A percentile compares a stretch with the other conserved stretches of the same genome.
Conservation (phyloP, 129 eudicot genomes). For the Smallanthus sonchifolius region DNA sequence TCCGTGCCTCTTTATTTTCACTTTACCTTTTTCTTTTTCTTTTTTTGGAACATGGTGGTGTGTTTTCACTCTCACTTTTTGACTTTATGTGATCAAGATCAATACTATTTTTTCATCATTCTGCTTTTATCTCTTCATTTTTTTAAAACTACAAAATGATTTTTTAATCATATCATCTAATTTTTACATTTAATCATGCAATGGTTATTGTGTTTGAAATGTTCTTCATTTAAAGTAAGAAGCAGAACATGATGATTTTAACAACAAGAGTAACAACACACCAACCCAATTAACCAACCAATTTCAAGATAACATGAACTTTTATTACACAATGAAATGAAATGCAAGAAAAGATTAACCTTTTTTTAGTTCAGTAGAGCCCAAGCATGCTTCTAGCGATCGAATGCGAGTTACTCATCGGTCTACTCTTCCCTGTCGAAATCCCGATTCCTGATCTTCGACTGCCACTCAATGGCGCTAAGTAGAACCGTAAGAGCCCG, state of each 20-base stretch:
- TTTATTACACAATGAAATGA: conserved; percentile 28
- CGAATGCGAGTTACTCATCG: conserved; percentile 51
- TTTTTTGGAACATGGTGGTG: conserved; percentile 44
- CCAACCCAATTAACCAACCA: conserved; percentile 32
- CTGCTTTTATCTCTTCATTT: conserved; percentile 28
- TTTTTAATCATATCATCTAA: not conserved
- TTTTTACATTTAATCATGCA: not conserved
- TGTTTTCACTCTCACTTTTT: conserved; percentile 60
- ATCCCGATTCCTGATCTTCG: conserved; percentile 59
- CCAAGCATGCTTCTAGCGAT: conserved; percentile 66
- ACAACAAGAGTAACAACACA: not conserved
- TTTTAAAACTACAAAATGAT: not conserved
- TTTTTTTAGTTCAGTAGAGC: conserved; percentile 44
- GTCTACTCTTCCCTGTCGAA: conserved; percentile 39
- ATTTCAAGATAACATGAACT: conserved; percentile 23
- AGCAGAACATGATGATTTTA: not conserved
- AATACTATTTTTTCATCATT: conserved; percentile 31
- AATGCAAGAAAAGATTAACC: conserved; percentile 24
- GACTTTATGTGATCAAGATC: conserved; percentile 51
- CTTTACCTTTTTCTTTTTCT: conserved; percentile 36
- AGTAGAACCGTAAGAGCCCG: conserved; percentile 75
- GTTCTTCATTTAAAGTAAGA: not conserved
- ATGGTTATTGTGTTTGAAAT: not conserved
- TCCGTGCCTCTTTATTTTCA: conserved; percentile 40
- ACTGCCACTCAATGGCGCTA: conserved; percentile 81